Evolutionary conservation across 1,284 basidiomycete species (phyloP).

Genomic region (Spongispora temasekensis): DNA sequence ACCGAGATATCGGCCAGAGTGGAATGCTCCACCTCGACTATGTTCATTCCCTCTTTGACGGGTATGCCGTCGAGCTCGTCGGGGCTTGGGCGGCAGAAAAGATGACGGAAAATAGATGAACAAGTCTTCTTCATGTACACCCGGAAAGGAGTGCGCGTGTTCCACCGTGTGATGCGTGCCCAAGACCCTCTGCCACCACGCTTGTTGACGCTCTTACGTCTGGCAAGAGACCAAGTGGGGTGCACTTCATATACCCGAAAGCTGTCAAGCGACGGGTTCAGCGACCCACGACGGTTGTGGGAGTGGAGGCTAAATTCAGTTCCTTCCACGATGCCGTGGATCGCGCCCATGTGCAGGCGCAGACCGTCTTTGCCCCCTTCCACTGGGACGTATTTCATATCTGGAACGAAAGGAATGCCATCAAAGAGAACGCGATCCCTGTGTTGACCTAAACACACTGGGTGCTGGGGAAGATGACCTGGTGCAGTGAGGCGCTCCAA

Average conservation of each 20-base stretch:
- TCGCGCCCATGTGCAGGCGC: constrained; percentile 54
- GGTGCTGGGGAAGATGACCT: constrained; percentile 42
- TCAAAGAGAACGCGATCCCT: constrained; percentile 55
- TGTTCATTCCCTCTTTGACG: constrained; percentile 35
- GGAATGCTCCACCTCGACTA: constrained; percentile 39
- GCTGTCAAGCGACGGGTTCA: constrained; percentile 53
- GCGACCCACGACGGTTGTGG: constrained; percentile 57
- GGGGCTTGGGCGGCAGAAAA: constrained; percentile 36
- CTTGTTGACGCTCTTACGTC: constrained; percentile 38
- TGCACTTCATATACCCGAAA: constrained; percentile 53
- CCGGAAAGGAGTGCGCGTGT: constrained; percentile 51
- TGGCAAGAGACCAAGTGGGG: constrained; percentile 58
- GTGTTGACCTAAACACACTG: constrained; percentile 51
- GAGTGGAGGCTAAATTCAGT: constrained; percentile 59
- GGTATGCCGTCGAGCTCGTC: constrained; percentile 28
- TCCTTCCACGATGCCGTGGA: constrained; percentile 61
- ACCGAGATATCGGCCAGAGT: constrained; percentile 45
- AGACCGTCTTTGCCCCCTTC: constrained; percentile 41
- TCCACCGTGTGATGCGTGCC: constrained; percentile 59
- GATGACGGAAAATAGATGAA: constrained; percentile 40
- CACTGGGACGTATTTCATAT: constrained; percentile 49
- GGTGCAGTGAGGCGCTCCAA: constrained; percentile 42
- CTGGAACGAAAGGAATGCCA: constrained; percentile 52
- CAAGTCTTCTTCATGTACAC: constrained; percentile 43
- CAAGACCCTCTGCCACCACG: constrained; percentile 45